Evolutionary conservation across 371 early-diverging fungal genomes (phyloP).

Genomic region (Mortierella sp.): DNA sequence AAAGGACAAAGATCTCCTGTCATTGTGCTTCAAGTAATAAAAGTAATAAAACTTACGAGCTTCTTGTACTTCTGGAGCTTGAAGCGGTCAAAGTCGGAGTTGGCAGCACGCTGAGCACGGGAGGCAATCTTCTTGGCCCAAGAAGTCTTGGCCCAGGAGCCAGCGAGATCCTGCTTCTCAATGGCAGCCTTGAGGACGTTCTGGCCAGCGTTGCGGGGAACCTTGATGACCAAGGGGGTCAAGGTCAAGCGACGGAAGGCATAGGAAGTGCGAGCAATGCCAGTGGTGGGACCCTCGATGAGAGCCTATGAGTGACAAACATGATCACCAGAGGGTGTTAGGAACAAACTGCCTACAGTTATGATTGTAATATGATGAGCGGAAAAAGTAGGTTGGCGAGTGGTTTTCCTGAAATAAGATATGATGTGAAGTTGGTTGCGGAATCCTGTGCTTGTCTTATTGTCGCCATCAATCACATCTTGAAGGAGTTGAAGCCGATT

Average conservation of each 20-base stretch:
- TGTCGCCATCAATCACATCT: not conserved
- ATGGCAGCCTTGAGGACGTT: slow-evolving; percentile 82
- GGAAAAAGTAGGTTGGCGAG: not conserved
- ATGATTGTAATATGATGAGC: too few species aligned
- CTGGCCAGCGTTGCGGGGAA: slow-evolving; percentile 90
- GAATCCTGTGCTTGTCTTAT: too few species aligned
- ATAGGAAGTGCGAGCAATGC: slow-evolving; percentile 89
- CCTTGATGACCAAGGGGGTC: slow-evolving; percentile 87
- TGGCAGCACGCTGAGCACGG: slow-evolving; percentile 80
- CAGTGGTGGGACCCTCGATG: slow-evolving; percentile 97
- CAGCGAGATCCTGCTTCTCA: slow-evolving; percentile 85
- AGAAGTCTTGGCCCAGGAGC: slow-evolving; percentile 86
- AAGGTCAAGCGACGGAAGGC: slow-evolving; percentile 90
- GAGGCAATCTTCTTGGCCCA: slow-evolving; percentile 95
- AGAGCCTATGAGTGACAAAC: slow-evolving; percentile 74
- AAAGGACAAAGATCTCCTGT: not conserved
- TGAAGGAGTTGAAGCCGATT: not conserved
- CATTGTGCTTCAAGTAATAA: not conserved
- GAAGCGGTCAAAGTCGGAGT: slow-evolving; percentile 98
- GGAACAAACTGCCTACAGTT: not conserved
- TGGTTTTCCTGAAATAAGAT: too few species aligned
- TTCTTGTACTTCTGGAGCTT: slow-evolving; percentile 90
- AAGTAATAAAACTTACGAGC: slow-evolving; percentile 64
- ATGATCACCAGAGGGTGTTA: not conserved
- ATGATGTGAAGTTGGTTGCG: too few species aligned